Conservation (phyloP, 495 filamentous ascomycete genomes). For the Chaetomium cochliodes region DNA sequence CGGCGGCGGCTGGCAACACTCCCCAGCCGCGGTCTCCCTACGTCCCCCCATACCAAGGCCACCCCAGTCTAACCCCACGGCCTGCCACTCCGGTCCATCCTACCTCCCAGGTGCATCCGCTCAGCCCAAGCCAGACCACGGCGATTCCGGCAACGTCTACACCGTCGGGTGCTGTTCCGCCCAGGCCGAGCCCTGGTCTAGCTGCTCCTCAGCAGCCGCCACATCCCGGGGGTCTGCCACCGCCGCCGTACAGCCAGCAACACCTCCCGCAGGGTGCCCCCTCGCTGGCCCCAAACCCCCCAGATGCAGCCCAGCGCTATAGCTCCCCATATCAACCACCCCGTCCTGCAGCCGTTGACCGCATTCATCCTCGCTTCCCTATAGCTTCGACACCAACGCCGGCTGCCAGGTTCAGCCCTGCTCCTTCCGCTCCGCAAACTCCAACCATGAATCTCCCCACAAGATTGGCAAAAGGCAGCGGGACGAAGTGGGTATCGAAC, state of each 20-base stretch:
- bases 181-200: slow-evolving; percentile 23
- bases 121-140: slow-evolving; percentile 16
- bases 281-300: slow-evolving; percentile 17
- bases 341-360: slow-evolving; percentile 32
- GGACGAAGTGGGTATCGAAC: slow-evolving; percentile 50
- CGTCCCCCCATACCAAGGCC: slow-evolving; percentile 28
- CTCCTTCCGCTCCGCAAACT: slow-evolving; percentile 26
- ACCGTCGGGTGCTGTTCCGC: slow-evolving; percentile 26
- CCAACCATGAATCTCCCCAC: slow-evolving; percentile 16
- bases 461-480: slow-evolving; percentile 36
- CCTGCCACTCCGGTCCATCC: slow-evolving; percentile 22
- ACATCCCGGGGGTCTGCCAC: slow-evolving; percentile 22
- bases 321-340: slow-evolving; percentile 47
- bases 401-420: slow-evolving; percentile 25
- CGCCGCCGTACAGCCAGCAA: slow-evolving; percentile 34
- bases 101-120: slow-evolving; percentile 23
- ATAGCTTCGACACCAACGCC: slow-evolving; percentile 24
- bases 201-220: slow-evolving; percentile 32
- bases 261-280: slow-evolving; percentile 4
- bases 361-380: slow-evolving; percentile 24
- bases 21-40: slow-evolving; percentile 17
- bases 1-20: slow-evolving; percentile 7
- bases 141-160: slow-evolving; percentile 29
- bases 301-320: slow-evolving; percentile 35
- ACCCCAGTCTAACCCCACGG: not conserved